Evolutionary conservation across 805 yeast species (phyloP), one percentile per base, ranked within the genome.

Genomic region (Lipomyces lipofer): DNA sequence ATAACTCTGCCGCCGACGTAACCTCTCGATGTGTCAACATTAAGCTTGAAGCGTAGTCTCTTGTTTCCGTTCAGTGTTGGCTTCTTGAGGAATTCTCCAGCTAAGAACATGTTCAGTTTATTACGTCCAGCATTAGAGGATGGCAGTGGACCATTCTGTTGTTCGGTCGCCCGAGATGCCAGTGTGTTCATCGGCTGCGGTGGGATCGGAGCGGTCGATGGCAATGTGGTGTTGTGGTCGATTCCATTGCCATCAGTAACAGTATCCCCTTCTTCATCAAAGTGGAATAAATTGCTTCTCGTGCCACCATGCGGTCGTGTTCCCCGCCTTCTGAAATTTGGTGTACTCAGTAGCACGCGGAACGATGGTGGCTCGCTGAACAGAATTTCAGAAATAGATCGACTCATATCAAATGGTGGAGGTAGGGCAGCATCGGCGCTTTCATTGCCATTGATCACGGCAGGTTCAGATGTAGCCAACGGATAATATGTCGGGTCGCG

Each of bases 351-450:
- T 25, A 36, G 19, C 22, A 19, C 12, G 1, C 40, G 40, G n/a
- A 35, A 43, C n/a, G 38, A 33, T 4, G 28, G 32, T 21, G 32
- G 43, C 21, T 38, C 32, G 17, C 25, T 29, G 35, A 50, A 44
- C 19, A 43, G 12, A 17, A 53, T 53, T 17, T 53, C 52, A 6
- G 57, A 53, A 4, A 49, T 43, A 9, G 57, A 42, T 27, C 27
- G 38, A 21, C 49, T 53, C 17, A 53, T 15, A 13, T 53, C 50
- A 22, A 52, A 42, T 21, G 43, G 51, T 21, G 42, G 49, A 6
- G 46, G 33, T 7, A 22, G 22, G 12, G 42, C 22, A 7, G 39
- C 12, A 12, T 15, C 15, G 19, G 38, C 17, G 28, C 13, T 29
- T 25, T 36, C 47, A 24, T 8, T 27, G 9, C 15, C 15, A 19